Percentiles rank a stretch among this genome's conserved stretches.
phyloP scores from a whole-genome alignment of 768 basidiomycete species.

The Rossbeevera mucosa region DNA sequence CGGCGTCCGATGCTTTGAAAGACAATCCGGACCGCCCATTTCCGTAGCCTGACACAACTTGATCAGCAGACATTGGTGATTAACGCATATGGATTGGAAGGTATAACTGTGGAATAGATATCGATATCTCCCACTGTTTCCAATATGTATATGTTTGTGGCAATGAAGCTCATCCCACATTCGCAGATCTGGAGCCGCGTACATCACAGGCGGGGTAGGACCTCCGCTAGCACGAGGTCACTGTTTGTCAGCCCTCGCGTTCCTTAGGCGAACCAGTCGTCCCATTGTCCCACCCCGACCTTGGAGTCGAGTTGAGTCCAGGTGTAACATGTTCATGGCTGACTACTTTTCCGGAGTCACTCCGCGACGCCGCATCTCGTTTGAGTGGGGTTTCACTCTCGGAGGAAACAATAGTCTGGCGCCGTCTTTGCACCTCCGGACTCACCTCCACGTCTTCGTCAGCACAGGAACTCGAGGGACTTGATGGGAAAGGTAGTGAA shows the following conservation, averaged over 20 bases:
- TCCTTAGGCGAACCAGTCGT: not conserved
- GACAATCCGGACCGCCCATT: too few relatives aligned
- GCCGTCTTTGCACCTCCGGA: conserved; percentile 2
- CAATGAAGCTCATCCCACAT: not conserved
- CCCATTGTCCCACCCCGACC: not conserved
- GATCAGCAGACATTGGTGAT: too few relatives aligned
- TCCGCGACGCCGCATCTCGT: not conserved
- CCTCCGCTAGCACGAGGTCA: not conserved
- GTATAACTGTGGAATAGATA: too few relatives aligned
- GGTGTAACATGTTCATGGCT: not conserved
- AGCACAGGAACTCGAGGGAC: not conserved
- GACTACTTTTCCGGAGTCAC: not conserved
- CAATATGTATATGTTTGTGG: not conserved
- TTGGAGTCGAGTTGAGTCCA: not conserved
- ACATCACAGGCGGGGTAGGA: conserved; percentile 4
- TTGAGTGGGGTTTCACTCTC: not conserved
- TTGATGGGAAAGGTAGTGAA: conserved; percentile 3
- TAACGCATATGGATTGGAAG: too few relatives aligned
- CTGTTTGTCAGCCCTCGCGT: not conserved
- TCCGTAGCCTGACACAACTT: too few relatives aligned
- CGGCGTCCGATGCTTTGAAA: not conserved
- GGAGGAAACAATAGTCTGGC: not conserved
- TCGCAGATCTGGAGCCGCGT: not conserved
- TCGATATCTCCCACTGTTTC: too few relatives aligned
- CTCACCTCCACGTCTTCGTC: not conserved